These are phyloP conservation scores for Adenanthera pavonina DNA, from an alignment of 306 rosid species.

Conservation along the genomic window DNA sequence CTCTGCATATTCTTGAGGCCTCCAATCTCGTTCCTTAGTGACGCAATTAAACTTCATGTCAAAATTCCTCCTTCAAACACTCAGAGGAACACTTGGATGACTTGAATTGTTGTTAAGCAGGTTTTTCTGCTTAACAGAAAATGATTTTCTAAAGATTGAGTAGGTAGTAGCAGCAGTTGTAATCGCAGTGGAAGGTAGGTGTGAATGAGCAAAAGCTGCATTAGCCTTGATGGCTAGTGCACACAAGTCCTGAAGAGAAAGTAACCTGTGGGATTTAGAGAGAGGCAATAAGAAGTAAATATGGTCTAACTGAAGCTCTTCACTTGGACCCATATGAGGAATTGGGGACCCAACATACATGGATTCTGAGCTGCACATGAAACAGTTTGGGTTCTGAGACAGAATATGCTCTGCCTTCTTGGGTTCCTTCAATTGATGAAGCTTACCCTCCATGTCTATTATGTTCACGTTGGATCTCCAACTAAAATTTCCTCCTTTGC, in stretches of 20 bases:
- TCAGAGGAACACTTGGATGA: conserved; percentile 29
- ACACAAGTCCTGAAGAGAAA: conserved; percentile 62
- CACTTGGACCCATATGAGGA: conserved; percentile 36
- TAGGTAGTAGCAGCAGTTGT: background rate
- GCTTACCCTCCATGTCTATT: conserved; percentile 55
- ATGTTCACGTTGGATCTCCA: conserved; percentile 49
- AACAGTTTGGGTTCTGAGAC: conserved; percentile 59
- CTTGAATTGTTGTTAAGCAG: background rate
- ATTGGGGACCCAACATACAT: conserved; percentile 50
- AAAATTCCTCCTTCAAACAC: background rate
- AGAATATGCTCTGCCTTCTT: conserved; percentile 55
- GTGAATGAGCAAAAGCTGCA: conserved; percentile 53
- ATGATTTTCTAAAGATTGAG: background rate
- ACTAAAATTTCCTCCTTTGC: conserved; percentile 30
- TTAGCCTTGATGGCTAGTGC: conserved; percentile 62
- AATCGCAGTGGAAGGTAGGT: background rate
- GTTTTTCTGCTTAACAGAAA: background rate
- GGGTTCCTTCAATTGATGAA: conserved; percentile 58
- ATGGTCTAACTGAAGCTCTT: conserved; percentile 63
- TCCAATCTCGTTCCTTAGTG: background rate
- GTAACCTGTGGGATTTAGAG: conserved; percentile 39
- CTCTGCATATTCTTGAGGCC: background rate
- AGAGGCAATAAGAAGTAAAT: conserved; percentile 63
- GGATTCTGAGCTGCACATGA: conserved; percentile 62
- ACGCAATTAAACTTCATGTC: background rate